phyloP scores from a whole-genome alignment of 176 grass and related monocot species.

The Alloteropsis semialata region DNA sequence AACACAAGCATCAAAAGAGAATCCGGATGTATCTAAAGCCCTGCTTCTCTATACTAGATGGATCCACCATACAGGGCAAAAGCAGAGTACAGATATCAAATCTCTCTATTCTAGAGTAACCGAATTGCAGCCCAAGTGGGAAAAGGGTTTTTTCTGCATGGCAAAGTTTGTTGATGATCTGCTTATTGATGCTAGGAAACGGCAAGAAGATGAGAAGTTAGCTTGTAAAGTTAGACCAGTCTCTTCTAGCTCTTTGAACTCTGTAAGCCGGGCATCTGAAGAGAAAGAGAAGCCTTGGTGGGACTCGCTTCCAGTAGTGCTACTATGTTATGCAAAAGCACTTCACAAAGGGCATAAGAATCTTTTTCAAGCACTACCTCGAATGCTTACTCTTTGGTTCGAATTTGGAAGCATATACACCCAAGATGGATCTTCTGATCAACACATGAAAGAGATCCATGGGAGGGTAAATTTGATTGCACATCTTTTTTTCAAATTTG shows the following conservation, averaged over 20 bases:
- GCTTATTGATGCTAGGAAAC: conserved; percentile 87
- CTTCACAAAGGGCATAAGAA: conserved; percentile 93
- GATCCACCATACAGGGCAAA: conserved; percentile 95
- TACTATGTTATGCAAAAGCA: conserved; percentile 75
- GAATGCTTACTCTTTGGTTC: conserved; percentile 92
- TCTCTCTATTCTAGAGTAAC: conserved; percentile 78
- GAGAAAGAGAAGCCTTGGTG: conserved; percentile 91
- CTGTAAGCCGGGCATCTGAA: conserved; percentile 48
- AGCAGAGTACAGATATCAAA: conserved; percentile 78
- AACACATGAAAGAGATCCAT: conserved; percentile 66
- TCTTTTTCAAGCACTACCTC: conserved; percentile 92
- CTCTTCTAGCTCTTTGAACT: conserved; percentile 38
- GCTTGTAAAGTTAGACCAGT: conserved; percentile 40
- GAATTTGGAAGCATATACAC: conserved; percentile 92
- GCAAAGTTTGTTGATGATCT: conserved; percentile 96
- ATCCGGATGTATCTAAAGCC: conserved; percentile 87
- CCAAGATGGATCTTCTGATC: conserved; percentile 39
- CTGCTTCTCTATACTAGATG: conserved; percentile 98
- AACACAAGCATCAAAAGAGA: conserved; percentile 68
- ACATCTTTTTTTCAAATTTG: background rate
- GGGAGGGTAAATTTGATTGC: conserved; percentile 43
- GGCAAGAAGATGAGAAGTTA: conserved; percentile 80
- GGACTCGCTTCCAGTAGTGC: conserved; percentile 54
- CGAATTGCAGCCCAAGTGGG: conserved; percentile 89
- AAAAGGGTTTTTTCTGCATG: conserved; percentile 95